Percentiles rank a stretch among this genome's conserved stretches.
phyloP scores from a whole-genome alignment of 805 yeast genomes.

The Teunomyces lycoperdinae region DNA sequence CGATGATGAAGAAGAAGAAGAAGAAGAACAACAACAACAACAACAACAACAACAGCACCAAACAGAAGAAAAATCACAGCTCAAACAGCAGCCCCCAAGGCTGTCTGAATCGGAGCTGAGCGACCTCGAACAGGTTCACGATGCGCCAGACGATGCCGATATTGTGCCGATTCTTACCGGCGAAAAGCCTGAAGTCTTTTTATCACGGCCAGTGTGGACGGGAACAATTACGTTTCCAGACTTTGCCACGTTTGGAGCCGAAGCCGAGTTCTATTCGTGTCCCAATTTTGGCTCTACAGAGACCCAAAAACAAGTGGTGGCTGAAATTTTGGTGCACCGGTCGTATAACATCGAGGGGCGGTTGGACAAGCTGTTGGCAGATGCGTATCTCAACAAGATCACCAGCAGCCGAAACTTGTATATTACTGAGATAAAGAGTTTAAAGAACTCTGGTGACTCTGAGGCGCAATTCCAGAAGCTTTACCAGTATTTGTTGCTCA shows the following conservation, averaged over 20 bases:
- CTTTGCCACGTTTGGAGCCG: slow-evolving; percentile 41
- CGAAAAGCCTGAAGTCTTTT: neutral
- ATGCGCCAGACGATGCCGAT: slow-evolving; percentile 3
- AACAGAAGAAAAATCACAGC: neutral
- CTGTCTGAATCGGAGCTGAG: slow-evolving; percentile 7
- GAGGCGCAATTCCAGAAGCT: slow-evolving; percentile 28
- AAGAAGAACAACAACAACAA: slow-evolving; percentile 10
- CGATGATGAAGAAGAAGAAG: slow-evolving; percentile 22
- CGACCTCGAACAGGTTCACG: slow-evolving; percentile 8
- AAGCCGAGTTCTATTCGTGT: slow-evolving; percentile 37
- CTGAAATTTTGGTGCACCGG: slow-evolving; percentile 25
- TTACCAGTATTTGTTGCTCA: slow-evolving; percentile 43
- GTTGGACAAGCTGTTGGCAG: slow-evolving; percentile 52
- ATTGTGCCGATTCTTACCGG: slow-evolving; percentile 4
- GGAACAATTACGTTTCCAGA: slow-evolving; percentile 52
- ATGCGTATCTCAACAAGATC: slow-evolving; percentile 51
- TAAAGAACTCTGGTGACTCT: slow-evolving; percentile 9
- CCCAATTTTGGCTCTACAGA: slow-evolving; percentile 16
- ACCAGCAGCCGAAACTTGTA: slow-evolving; percentile 50
- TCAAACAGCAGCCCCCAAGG: slow-evolving; percentile 5
- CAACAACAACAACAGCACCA: neutral
- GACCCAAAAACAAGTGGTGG: slow-evolving; percentile 23
- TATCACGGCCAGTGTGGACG: slow-evolving; percentile 36
- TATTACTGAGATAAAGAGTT: slow-evolving; percentile 41
- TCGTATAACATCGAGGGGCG: slow-evolving; percentile 59